Percentiles rank a stretch among this genome's conserved stretches.
phyloP scores from a whole-genome alignment of 2,329 filamentous ascomycete genomes.

The Leptographium procerum region DNA sequence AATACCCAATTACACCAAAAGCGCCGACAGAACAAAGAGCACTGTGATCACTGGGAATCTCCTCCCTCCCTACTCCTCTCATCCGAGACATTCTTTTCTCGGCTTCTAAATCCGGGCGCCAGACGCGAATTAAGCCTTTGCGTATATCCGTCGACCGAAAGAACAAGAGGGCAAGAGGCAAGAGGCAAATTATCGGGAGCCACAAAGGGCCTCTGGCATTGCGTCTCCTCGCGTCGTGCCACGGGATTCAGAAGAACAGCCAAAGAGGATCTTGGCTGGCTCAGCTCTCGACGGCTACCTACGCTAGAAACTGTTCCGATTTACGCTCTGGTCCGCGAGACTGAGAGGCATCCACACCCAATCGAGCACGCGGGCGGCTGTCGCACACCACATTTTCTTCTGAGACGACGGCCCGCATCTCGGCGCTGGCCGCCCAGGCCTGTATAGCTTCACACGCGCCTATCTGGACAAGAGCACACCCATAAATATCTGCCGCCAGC shows the following conservation, averaged over 20 bases:
- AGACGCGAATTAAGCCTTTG: neutral
- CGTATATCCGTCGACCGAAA: neutral
- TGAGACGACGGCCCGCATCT: neutral
- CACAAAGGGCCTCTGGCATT: neutral
- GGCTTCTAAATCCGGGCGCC: neutral
- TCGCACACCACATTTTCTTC: neutral
- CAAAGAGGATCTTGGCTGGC: neutral
- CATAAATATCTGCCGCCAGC: neutral
- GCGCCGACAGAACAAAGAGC: neutral
- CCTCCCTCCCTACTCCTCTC: no score
- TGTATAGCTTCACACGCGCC: neutral
- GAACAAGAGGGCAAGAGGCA: neutral
- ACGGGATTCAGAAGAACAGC: neutral
- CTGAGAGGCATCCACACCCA: neutral
- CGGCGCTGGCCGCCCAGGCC: neutral
- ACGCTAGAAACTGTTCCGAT: neutral
- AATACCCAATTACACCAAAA: no score
- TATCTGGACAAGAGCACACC: neutral
- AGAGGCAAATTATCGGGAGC: neutral
- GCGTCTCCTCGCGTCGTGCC: neutral
- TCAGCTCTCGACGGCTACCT: neutral
- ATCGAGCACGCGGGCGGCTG: neutral
- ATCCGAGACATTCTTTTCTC: no score
- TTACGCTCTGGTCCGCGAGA: neutral
- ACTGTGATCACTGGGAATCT: neutral